Evolutionary conservation across 169 alveolate species (phyloP), one percentile per base, ranked within the genome.

Genomic region (Plasmodium gonderi): DNA sequence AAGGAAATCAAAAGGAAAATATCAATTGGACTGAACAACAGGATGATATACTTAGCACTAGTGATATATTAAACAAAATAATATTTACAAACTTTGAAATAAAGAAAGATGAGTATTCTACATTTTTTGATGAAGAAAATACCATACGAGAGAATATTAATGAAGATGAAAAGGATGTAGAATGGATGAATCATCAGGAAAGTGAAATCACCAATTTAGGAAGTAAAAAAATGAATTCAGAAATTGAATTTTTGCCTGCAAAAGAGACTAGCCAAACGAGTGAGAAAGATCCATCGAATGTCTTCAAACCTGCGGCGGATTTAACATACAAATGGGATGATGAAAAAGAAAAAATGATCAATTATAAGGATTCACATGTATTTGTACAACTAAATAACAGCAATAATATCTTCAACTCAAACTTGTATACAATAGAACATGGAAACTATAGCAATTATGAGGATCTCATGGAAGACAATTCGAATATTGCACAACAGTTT

Each of bases 391-490:
- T 80, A 31, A 14, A 26, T 14, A 80, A 3, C 14, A 17, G 65
- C 14, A 79, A 23, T 20, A 79, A 29, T 65, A 23, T 47, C 64
- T 17, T 80, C 40, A 31, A 17, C 23, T 80, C 69, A 14, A 49
- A 65, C 36, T 26, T 80, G 8, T 64, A 60, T 31, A 80, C 45
- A 47, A 47, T 38, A 20, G 91, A 40, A 23, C 29, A 80, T n/a
- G 91, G 26, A 3, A 64, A 38, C 9, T 64, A 80, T 65, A 40
- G 5, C 12, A 80, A 80, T 64, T 80, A 38, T 69, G 91, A 80
- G 72, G 65, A 80, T 40, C n/a, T 17, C 47, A 7, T 40, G 17
- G 49, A 65, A 31, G 72, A 64, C 20, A 29, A 38, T 14, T 80
- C 79, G n/a, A 64, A 65, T 12, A 80, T 20, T 80, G 36, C 68